phyloP scores from a whole-genome alignment of 1,284 basidiomycete genomes.

The Trametes pubescens region DNA sequence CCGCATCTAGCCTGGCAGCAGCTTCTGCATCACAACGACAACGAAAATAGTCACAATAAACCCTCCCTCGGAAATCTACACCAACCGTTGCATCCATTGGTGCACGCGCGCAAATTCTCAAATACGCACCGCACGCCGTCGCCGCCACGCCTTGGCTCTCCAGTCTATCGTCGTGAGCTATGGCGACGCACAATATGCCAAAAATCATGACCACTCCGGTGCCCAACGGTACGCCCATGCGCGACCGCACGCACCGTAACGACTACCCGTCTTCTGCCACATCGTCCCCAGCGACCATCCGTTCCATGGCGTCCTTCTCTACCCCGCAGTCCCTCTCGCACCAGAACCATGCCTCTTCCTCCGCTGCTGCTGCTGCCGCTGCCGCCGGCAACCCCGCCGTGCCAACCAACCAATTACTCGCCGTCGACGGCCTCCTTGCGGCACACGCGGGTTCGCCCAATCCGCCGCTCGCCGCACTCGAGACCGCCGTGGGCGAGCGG shows the following conservation, averaged over 20 bases:
- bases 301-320: conserved; percentile 36
- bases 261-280: conserved; percentile 32
- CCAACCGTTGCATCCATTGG: conserved; percentile 17
- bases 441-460: conserved; percentile 58
- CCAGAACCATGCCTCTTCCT: conserved; percentile 33
- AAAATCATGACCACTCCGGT: conserved; percentile 30
- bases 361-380: conserved; percentile 36
- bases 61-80: conserved; percentile 13
- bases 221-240: conserved; percentile 33
- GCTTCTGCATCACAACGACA: background rate
- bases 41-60: conserved; percentile 20
- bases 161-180: conserved; percentile 15
- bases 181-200: conserved; percentile 30
- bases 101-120: conserved; percentile 18
- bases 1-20: background rate
- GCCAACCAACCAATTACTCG: conserved; percentile 47
- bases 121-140: conserved; percentile 8
- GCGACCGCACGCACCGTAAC: conserved; percentile 32
- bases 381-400: conserved; percentile 33
- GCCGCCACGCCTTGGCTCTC: conserved; percentile 4
- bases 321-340: conserved; percentile 36
- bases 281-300: conserved; percentile 33
- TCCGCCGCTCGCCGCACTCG: conserved; percentile 73
- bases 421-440: conserved; percentile 64
- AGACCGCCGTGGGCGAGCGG: conserved; percentile 77